phyloP scores from a whole-genome alignment of 2,329 filamentous ascomycete species.

The Aspergillus floridensis region DNA sequence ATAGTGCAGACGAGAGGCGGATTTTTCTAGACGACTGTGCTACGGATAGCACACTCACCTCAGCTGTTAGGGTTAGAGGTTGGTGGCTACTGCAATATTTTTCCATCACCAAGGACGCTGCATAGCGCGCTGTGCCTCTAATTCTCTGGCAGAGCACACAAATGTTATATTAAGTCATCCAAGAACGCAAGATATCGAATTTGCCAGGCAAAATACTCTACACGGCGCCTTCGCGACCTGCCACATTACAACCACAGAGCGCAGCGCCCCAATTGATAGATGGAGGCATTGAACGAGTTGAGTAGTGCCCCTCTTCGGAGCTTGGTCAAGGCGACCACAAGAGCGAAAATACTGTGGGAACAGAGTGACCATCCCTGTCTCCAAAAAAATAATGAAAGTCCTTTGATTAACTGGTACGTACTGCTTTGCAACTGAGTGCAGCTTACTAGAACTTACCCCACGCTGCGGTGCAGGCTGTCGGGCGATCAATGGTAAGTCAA shows the following conservation, averaged over 20 bases:
- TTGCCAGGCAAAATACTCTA: not conserved
- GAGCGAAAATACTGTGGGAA: no score
- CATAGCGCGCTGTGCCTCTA: not conserved
- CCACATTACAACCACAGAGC: not conserved
- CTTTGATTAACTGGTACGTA: no score
- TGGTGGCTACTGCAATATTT: not conserved
- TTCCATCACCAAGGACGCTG: not conserved
- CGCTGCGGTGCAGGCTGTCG: slow-evolving; percentile 9
- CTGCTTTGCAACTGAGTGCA: no score
- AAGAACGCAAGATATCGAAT: not conserved
- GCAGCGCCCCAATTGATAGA: no score
- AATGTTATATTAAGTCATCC: not conserved
- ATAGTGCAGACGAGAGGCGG: not conserved
- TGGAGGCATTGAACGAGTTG: no score
- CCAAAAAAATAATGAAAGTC: not conserved
- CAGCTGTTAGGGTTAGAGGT: not conserved
- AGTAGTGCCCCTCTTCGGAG: no score
- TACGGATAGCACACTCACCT: not conserved
- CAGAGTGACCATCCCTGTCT: no score
- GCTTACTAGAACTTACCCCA: slow-evolving; percentile 14
- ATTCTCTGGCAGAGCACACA: not conserved
- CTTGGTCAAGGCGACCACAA: no score
- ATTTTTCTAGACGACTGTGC: not conserved
- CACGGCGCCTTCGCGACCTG: slow-evolving; percentile 1
- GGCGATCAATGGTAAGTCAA: slow-evolving; percentile 16